phyloP scores from a whole-genome alignment of 2,329 filamentous ascomycete genomes.

The Colletotrichum aenigma region DNA sequence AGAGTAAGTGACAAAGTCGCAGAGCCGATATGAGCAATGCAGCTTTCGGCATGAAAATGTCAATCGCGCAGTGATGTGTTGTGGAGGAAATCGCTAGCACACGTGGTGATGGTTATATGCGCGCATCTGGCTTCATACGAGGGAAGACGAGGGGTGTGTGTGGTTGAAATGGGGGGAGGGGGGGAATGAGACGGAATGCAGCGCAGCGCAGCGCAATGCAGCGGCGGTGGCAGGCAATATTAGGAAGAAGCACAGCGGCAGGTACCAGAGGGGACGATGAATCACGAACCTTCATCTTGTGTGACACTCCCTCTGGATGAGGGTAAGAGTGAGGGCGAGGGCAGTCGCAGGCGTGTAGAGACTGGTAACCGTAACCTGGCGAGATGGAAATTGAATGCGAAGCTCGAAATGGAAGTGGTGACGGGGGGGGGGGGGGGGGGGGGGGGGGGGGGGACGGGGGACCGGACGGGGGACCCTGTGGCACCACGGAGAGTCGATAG shows the following conservation, averaged over 20 bases:
- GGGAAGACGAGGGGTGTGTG: neutral
- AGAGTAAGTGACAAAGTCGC: neutral
- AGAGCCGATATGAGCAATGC: neutral
- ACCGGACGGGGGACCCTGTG: conserved; percentile 1
- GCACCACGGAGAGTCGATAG: conserved; percentile 2
- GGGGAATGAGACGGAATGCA: neutral
- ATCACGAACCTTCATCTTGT: conserved; percentile 25
- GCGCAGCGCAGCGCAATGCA: neutral
- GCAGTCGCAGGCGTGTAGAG: neutral
- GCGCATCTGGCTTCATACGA: neutral
- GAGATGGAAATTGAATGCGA: neutral
- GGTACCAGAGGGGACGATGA: neutral
- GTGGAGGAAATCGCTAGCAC: neutral
- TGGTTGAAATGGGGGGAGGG: neutral
- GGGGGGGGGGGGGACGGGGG: neutral
- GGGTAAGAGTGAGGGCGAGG: neutral
- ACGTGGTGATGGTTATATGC: neutral
- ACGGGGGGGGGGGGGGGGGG: neutral
- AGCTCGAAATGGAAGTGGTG: neutral
- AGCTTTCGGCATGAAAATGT: neutral
- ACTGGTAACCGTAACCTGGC: neutral
- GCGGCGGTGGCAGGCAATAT: neutral
- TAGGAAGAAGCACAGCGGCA: neutral
- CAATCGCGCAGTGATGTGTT: neutral
- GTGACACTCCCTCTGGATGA: conserved; percentile 3